Percentiles rank a stretch among this genome's conserved stretches.
Evolutionary conservation across 2,329 filamentous ascomycete genomes (phyloP).

Genomic region (Xylaria sp.): DNA sequence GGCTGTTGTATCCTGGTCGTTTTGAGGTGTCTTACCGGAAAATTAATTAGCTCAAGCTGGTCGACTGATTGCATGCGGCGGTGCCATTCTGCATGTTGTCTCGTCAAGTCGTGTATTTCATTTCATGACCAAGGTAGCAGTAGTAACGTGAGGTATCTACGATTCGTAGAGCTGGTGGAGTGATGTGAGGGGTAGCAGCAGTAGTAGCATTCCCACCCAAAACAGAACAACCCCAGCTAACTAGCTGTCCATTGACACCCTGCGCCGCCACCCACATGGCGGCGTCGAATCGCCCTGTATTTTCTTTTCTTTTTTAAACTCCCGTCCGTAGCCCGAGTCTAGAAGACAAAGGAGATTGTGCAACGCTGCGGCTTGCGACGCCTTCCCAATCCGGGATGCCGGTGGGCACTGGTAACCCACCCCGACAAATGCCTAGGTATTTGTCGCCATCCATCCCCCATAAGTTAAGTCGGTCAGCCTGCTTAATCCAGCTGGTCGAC

Average conservation of each 20-base stretch:
- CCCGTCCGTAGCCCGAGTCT: too few relatives aligned
- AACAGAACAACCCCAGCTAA: too few relatives aligned
- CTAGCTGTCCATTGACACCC: too few relatives aligned
- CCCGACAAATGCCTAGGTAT: background rate
- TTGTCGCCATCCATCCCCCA: background rate
- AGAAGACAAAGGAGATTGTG: too few relatives aligned
- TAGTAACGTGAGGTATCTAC: background rate
- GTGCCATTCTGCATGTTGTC: background rate
- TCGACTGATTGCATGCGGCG: background rate
- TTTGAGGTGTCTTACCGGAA: background rate
- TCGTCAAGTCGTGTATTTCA: background rate
- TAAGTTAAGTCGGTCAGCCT: too few relatives aligned
- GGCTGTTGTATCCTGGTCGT: background rate
- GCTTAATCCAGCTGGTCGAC: conserved; percentile 43
- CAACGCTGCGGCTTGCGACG: too few relatives aligned
- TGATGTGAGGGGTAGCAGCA: background rate
- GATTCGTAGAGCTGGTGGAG: background rate
- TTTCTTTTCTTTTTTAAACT: too few relatives aligned
- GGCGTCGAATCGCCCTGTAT: too few relatives aligned
- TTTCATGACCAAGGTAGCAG: background rate
- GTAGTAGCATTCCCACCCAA: too few relatives aligned
- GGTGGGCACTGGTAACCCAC: background rate
- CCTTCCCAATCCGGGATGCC: too few relatives aligned
- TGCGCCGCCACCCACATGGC: too few relatives aligned
- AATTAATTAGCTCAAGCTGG: background rate